A percentile compares a stretch with the other conserved stretches of the same genome.
Conservation (phyloP, 2,329 filamentous ascomycete genomes). For the Lachnellula occidentalis region DNA sequence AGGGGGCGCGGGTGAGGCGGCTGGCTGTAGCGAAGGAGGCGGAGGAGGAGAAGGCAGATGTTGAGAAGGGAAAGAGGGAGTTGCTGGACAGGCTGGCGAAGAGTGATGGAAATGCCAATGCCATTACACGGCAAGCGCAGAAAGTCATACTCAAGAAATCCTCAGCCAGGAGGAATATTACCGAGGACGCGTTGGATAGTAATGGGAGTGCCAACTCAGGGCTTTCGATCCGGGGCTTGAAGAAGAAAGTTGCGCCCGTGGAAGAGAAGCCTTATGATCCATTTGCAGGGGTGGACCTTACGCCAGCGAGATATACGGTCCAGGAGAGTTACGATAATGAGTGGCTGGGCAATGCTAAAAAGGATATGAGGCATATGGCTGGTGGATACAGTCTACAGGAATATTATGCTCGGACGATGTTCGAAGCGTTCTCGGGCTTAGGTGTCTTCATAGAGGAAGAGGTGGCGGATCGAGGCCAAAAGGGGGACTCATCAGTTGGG, state of each 20-base stretch:
- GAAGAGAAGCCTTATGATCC: slow-evolving; percentile 80
- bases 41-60: slow-evolving; percentile 61
- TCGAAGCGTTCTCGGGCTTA: slow-evolving; percentile 85
- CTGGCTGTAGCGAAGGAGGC: slow-evolving; percentile 62
- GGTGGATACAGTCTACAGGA: slow-evolving; percentile 81
- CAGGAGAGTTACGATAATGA: slow-evolving; percentile 68
- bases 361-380: slow-evolving; percentile 60
- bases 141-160: slow-evolving; percentile 68
- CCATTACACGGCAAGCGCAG: slow-evolving; percentile 48
- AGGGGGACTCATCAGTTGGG: slow-evolving; percentile 29
- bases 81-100: slow-evolving; percentile 65
- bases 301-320: slow-evolving; percentile 64
- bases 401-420: slow-evolving; percentile 74
- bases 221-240: slow-evolving; percentile 74
- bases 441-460: slow-evolving; percentile 81
- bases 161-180: slow-evolving; percentile 46
- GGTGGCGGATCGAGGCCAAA: slow-evolving; percentile 31
- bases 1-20: slow-evolving; percentile 58
- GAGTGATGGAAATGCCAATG: slow-evolving; percentile 54
- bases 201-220: slow-evolving; percentile 21
- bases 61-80: slow-evolving; percentile 59
- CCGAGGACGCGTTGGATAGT: slow-evolving; percentile 19
- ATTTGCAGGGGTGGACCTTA: slow-evolving; percentile 69
- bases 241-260: slow-evolving; percentile 54
- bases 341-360: slow-evolving; percentile 62